Evolutionary conservation across 257 asterid genomes (phyloP).

Genomic region (Jaltomata sinuosa): DNA sequence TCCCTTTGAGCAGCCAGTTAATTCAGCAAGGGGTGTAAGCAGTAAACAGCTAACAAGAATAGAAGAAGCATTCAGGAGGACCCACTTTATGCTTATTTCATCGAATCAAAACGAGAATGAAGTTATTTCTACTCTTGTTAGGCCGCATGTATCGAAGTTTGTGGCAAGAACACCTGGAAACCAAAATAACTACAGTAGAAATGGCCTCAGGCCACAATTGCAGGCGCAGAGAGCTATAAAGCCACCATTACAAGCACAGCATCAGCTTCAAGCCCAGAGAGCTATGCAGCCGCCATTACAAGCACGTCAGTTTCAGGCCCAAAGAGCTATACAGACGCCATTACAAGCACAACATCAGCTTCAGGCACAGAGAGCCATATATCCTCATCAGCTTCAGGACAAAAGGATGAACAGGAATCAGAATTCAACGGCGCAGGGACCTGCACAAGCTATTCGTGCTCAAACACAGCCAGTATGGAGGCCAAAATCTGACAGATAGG

Average conservation of each 20-base stretch:
- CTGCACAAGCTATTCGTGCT: neutral
- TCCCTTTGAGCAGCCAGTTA: constrained; percentile 90
- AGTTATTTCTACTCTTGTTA: constrained; percentile 34
- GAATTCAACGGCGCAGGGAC: neutral
- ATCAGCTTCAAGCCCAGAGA: neutral
- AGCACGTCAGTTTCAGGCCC: neutral
- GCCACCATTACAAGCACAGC: constrained; percentile 8
- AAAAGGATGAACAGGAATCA: neutral
- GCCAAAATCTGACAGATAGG: constrained; percentile 25
- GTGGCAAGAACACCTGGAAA: constrained; percentile 20
- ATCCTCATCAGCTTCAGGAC: neutral
- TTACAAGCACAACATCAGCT: neutral
- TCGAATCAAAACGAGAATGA: constrained; percentile 25
- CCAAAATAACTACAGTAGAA: constrained; percentile 22
- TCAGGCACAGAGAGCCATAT: neutral
- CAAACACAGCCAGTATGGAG: constrained; percentile 42
- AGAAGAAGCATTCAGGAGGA: constrained; percentile 39
- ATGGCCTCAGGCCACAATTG: constrained; percentile 14
- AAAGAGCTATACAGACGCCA: neutral
- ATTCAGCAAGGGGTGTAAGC: constrained; percentile 71
- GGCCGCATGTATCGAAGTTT: constrained; percentile 33
- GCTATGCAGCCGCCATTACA: neutral
- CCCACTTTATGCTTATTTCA: constrained; percentile 33
- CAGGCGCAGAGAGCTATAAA: constrained; percentile 3
- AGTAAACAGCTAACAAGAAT: constrained; percentile 41